Base-by-base conservation (phyloP, 108 stramenopile species). In the Thalassiosira profunda region DNA sequence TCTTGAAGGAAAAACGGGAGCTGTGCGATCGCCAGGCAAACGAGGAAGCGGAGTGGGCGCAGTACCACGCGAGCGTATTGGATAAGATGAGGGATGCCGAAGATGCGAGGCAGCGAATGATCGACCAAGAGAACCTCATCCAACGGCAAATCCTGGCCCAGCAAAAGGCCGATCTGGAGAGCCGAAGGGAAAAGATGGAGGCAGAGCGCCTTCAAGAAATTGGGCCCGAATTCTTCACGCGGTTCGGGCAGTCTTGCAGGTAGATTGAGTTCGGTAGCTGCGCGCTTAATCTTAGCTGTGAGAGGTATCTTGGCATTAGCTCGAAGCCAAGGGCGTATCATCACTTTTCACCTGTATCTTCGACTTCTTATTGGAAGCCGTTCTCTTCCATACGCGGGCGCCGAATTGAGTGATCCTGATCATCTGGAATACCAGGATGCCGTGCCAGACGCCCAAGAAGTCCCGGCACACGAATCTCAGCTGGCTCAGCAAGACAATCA, bases 401-500 rank as follows among this genome's bases (percentile, higher is more conserved):
- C 76, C 72, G 49, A 86, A 90, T 55, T 88, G 87, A 11, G 75
- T 31, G 10, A 89, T 57, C 23, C 93, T 81, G 9, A 92, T 45
- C 2, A 61, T 23, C 64, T 95, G 94, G 31, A 95, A 95, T 21
- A 79, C 8, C 31, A 91, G 67, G 1, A 92, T 54, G 0, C 76
- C 85, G 42, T 70, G 54, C 91, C 91, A 95, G 9, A 95, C 82
- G 8, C 73, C 87, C 24, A 42, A 21, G 56, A 95, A 86, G 20
- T 75, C 54, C 2, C 42, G 63, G 17, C 84, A 59, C 3, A 40
- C 33, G 45, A 74, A 89, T 14, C 71, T 79, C 17, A 95, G 68
- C 10, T 79, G 46, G 4, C 63, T 56, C 20, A 86, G 48, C 42
- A 90, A 72, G 17, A 88, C 14, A 8, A 77, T 37, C 21, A 80